Evolutionary conservation across 345 rosid genomes (phyloP).

Genomic region (Camelina hispida): DNA sequence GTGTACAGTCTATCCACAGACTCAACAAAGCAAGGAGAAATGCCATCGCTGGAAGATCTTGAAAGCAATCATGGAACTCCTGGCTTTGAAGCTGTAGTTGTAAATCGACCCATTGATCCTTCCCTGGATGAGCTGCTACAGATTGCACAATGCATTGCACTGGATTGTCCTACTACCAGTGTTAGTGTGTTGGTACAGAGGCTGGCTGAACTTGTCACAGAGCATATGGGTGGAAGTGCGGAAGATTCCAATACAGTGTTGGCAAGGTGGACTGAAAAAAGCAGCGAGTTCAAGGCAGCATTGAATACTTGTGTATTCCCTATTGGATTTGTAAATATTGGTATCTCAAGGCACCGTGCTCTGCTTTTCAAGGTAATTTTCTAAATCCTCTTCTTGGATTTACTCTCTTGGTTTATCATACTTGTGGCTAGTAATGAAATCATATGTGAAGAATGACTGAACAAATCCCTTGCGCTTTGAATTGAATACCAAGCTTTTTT

Average conservation of each 20-base stretch:
- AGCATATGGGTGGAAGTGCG: conserved; percentile 95
- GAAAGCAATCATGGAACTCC: conserved; percentile 72
- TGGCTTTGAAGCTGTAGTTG: conserved; percentile 83
- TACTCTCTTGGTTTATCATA: conserved; percentile 3
- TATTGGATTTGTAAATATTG: conserved; percentile 85
- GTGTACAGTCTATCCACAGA: conserved; percentile 70
- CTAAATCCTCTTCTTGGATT: conserved; percentile 25
- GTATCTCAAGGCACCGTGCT: conserved; percentile 95
- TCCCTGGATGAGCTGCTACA: conserved; percentile 83
- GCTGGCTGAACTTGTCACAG: conserved; percentile 94
- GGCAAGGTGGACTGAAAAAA: conserved; percentile 89
- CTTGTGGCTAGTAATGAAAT: conserved; percentile 7
- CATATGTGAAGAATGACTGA: conserved; percentile 12
- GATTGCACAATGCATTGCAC: conserved; percentile 73
- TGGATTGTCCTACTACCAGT: conserved; percentile 73
- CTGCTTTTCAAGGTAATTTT: conserved; percentile 91
- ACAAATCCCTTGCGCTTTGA: conserved; percentile 10
- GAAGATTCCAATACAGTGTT: conserved; percentile 85
- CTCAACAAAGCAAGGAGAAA: conserved; percentile 62
- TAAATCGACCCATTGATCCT: conserved; percentile 73
- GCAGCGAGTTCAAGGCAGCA: conserved; percentile 77
- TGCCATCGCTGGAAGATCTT: conserved; percentile 88
- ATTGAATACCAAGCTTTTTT: neutral
- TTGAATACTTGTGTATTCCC: conserved; percentile 82
- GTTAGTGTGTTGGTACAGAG: conserved; percentile 71